Evolutionary conservation across 345 rosid genomes (phyloP).

Genomic region (Eutrema japonicum): DNA sequence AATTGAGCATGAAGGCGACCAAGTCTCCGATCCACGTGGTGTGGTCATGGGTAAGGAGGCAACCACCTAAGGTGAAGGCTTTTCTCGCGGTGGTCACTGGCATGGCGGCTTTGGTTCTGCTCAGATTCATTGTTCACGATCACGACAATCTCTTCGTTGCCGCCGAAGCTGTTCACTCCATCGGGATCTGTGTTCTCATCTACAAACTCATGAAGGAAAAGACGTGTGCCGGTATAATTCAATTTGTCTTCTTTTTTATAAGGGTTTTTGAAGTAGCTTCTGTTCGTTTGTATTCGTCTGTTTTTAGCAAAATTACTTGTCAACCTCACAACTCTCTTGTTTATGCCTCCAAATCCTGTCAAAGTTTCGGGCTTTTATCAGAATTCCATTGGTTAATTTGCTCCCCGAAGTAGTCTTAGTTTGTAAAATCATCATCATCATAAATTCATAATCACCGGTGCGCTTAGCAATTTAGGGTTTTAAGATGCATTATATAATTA

Average conservation of each 20-base stretch:
- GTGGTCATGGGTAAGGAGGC: constrained; percentile 87
- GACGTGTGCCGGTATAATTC: constrained; percentile 84
- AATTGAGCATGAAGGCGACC: constrained; percentile 58
- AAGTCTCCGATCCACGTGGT: constrained; percentile 73
- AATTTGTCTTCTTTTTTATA: background rate
- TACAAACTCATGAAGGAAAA: constrained; percentile 95
- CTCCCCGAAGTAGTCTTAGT: background rate
- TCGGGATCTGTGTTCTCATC: constrained; percentile 91
- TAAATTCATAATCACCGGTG: background rate
- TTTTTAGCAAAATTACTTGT: background rate
- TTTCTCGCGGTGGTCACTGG: constrained; percentile 92
- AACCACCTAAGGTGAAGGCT: constrained; percentile 97
- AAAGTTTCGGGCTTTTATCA: background rate
- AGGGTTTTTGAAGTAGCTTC: constrained; percentile 23
- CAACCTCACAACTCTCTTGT: background rate
- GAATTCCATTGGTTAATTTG: background rate
- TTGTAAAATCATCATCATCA: constrained; percentile 14
- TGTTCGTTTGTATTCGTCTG: background rate
- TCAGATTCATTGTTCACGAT: constrained; percentile 92
- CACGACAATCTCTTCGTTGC: constrained; percentile 99
- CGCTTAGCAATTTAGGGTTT: constrained; percentile 3
- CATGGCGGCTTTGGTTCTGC: constrained; percentile 83
- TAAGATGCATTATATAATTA: background rate
- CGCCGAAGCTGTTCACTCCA: constrained; percentile 95
- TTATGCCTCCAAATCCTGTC: background rate